Evolutionary conservation across 2,329 filamentous ascomycete genomes (phyloP).

Genomic region (Calonectria honghensis): DNA sequence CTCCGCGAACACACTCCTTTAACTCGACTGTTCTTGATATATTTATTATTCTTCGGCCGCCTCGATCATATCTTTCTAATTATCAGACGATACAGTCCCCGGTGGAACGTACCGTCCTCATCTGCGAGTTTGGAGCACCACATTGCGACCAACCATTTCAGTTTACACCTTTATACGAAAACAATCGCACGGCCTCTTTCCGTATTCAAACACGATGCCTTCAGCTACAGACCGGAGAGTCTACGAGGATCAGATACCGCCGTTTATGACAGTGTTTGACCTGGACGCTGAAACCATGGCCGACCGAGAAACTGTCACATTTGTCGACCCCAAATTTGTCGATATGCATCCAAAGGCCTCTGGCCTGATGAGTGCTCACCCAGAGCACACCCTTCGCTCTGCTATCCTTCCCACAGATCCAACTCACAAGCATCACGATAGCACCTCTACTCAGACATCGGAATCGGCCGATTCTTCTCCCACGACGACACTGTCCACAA

Average conservation of each 20-base stretch:
- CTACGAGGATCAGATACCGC: slow-evolving; percentile 83
- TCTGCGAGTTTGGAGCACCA: slow-evolving; percentile 36
- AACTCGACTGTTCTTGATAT: slow-evolving; percentile 33
- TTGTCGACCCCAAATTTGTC: slow-evolving; percentile 73
- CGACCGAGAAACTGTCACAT: slow-evolving; percentile 71
- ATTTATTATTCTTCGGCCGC: slow-evolving; percentile 44
- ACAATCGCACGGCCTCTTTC: slow-evolving; percentile 24
- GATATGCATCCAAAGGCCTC: slow-evolving; percentile 66
- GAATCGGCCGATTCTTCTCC: slow-evolving; percentile 96
- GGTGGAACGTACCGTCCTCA: slow-evolving; percentile 48
- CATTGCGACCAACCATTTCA: slow-evolving; percentile 34
- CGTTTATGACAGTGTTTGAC: slow-evolving; percentile 85
- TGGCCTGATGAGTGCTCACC: slow-evolving; percentile 60
- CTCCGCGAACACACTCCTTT: slow-evolving; percentile 52
- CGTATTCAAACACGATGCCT: slow-evolving; percentile 69
- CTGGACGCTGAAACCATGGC: slow-evolving; percentile 75
- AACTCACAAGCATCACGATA: slow-evolving; percentile 83
- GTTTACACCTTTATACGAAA: slow-evolving; percentile 28
- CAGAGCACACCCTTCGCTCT: slow-evolving; percentile 62
- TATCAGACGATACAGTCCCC: slow-evolving; percentile 46
- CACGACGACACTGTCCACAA: slow-evolving; percentile 93
- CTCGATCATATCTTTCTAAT: slow-evolving; percentile 50
- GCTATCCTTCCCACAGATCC: slow-evolving; percentile 66
- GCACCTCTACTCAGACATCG: slow-evolving; percentile 85
- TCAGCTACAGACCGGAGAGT: slow-evolving; percentile 76